A percentile compares a stretch with the other conserved stretches of the same genome.
Conservation (phyloP, 2,329 filamentous ascomycete genomes). For the Chaetomiaceae sp. region DNA sequence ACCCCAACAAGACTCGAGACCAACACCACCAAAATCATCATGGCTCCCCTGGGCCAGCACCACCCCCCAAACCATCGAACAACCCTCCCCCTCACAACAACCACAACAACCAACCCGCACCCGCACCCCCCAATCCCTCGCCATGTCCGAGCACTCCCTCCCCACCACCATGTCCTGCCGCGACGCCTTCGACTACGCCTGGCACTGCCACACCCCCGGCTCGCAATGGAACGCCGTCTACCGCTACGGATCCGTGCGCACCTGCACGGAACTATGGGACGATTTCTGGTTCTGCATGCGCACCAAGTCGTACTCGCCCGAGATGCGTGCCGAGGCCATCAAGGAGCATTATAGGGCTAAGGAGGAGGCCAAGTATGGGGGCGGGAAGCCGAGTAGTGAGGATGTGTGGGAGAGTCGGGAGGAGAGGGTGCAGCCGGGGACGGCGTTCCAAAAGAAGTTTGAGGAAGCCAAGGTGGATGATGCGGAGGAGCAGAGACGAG, state of each 20-base stretch:
- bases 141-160: slow-evolving; percentile 60
- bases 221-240: slow-evolving; percentile 92
- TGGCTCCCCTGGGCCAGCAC: slow-evolving; percentile 14
- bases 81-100: neutral
- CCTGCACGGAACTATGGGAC: slow-evolving; percentile 80
- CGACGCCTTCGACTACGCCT: slow-evolving; percentile 84
- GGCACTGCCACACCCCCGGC: slow-evolving; percentile 87
- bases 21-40: slow-evolving; percentile 10
- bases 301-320: slow-evolving; percentile 58
- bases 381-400: slow-evolving; percentile 68
- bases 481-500: slow-evolving; percentile 39
- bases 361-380: slow-evolving; percentile 59
- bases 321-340: slow-evolving; percentile 58
- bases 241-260: slow-evolving; percentile 71
- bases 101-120: slow-evolving; percentile 2
- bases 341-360: slow-evolving; percentile 64
- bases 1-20: slow-evolving; percentile 11
- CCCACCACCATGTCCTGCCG: slow-evolving; percentile 84
- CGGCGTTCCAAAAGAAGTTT: slow-evolving; percentile 42
- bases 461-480: slow-evolving; percentile 36
- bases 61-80: neutral
- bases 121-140: slow-evolving; percentile 42
- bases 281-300: slow-evolving; percentile 99
- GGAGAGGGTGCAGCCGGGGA: slow-evolving; percentile 50
- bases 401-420: slow-evolving; percentile 80